Conservation (phyloP, 2,329 filamentous ascomycete genomes). For the Neofusicoccum parvum region DNA sequence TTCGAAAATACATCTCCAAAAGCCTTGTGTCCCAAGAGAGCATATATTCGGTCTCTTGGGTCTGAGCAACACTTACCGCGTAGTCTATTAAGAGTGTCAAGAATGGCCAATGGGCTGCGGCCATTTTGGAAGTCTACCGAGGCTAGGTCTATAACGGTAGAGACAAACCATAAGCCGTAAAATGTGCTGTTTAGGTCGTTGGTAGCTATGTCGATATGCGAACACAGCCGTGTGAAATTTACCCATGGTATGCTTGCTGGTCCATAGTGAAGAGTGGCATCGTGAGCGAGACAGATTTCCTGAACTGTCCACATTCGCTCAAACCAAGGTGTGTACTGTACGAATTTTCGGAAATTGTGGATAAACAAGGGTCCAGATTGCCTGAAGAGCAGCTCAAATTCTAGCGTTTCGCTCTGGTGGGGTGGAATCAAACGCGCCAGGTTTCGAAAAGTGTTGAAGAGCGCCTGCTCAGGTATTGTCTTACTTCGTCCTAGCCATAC, state of each 20-base stretch:
- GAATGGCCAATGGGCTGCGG: too few species aligned
- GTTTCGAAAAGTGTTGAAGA: not conserved
- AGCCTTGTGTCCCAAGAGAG: not conserved
- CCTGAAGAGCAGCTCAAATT: too few species aligned
- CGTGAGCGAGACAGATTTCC: not conserved
- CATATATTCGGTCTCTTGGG: not conserved
- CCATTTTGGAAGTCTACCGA: too few species aligned
- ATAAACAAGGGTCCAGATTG: too few species aligned
- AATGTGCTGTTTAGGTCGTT: too few species aligned
- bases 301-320: not conserved
- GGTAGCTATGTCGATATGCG: not conserved
- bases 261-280: not conserved
- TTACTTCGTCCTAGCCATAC: slow-evolving; percentile 6
- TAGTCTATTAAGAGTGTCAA: too few species aligned
- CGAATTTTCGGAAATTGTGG: too few species aligned
- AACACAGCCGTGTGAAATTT: not conserved
- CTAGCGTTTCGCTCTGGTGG: too few species aligned
- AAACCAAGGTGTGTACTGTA: not conserved
- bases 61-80: not conserved
- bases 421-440: not conserved
- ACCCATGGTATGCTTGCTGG: not conserved
- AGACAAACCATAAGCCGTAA: too few species aligned
- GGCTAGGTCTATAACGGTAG: too few species aligned
- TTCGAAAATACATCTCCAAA: not conserved
- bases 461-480: accelerated